Evolutionary conservation across 257 asterid genomes (phyloP).

Genomic region (Forsythia viridissima): DNA sequence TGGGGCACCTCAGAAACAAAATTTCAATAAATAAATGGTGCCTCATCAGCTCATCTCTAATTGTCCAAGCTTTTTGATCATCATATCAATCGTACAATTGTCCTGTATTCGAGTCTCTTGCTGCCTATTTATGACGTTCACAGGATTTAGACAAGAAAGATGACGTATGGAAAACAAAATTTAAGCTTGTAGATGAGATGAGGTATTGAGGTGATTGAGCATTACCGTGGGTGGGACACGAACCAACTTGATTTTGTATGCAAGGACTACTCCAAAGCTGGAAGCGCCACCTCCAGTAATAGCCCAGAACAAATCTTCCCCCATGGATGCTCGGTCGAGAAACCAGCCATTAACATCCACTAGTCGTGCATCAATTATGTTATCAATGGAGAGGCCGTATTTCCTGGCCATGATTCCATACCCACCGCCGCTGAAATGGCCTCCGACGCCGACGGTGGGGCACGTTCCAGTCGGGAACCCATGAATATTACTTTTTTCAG

Average conservation of each 20-base stretch:
- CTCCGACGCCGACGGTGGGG: conserved; percentile 62
- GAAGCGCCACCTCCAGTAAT: conserved; percentile 58
- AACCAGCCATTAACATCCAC: conserved; percentile 45
- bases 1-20: too few species aligned
- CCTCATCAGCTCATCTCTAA: too few species aligned
- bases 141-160: too few species aligned
- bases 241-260: conserved; percentile 47
- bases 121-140: too few species aligned
- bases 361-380: conserved; percentile 45
- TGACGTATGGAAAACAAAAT: too few species aligned
- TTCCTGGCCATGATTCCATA: conserved; percentile 60
- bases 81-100: too few species aligned
- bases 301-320: conserved; percentile 67
- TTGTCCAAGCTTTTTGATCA: too few species aligned
- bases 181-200: background rate
- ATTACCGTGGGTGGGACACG: conserved; percentile 34
- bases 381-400: conserved; percentile 53
- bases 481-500: conserved; percentile 34
- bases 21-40: too few species aligned
- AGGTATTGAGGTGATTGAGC: background rate
- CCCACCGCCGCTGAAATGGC: conserved; percentile 60
- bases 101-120: too few species aligned
- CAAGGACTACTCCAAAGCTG: conserved; percentile 47
- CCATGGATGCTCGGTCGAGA: conserved; percentile 49
- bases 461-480: conserved; percentile 60